These are phyloP conservation scores for Clavaria fumosa DNA, from an alignment of 768 basidiomycete genomes.

Conservation along the genomic window DNA sequence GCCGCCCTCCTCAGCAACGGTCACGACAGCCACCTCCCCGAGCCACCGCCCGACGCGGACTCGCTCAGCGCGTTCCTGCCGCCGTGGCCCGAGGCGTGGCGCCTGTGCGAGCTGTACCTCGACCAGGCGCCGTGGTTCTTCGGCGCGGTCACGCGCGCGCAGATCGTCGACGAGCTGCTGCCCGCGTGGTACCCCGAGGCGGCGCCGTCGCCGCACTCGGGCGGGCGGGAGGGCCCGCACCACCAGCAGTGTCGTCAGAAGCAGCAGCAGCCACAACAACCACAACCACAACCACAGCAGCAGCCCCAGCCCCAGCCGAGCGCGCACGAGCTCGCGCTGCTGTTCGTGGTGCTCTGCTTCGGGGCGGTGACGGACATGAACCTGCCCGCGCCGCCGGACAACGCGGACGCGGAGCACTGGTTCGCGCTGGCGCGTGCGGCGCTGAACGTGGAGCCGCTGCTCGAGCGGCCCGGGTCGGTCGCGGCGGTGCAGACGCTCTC, in stretches of 20 bases:
- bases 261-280: too few relatives aligned
- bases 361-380: conserved; percentile 42
- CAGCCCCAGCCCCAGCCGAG: not conserved
- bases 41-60: too few relatives aligned
- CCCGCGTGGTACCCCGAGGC: conserved; percentile 51
- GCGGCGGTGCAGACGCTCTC: conserved; percentile 52
- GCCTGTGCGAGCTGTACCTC: conserved; percentile 53
- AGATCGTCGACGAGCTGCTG: conserved; percentile 49
- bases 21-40: too few relatives aligned
- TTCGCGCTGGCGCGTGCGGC: conserved; percentile 50
- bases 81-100: conserved; percentile 37
- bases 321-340: conserved; percentile 46
- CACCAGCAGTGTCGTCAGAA: too few relatives aligned
- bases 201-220: conserved; percentile 10
- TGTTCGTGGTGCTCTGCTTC: conserved; percentile 49
- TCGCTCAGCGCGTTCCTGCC: conserved; percentile 41
- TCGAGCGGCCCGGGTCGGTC: conserved; percentile 59
- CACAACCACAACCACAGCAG: too few relatives aligned
- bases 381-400: conserved; percentile 37
- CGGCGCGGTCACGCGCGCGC: conserved; percentile 47
- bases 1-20: too few relatives aligned
- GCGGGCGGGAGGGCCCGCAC: too few relatives aligned
- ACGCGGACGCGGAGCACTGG: conserved; percentile 35
- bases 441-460: conserved; percentile 47
- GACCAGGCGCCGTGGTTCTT: conserved; percentile 76